Evolutionary conservation across 2,329 filamentous ascomycete species (phyloP).

Genomic region (Colletotrichum agaves): DNA sequence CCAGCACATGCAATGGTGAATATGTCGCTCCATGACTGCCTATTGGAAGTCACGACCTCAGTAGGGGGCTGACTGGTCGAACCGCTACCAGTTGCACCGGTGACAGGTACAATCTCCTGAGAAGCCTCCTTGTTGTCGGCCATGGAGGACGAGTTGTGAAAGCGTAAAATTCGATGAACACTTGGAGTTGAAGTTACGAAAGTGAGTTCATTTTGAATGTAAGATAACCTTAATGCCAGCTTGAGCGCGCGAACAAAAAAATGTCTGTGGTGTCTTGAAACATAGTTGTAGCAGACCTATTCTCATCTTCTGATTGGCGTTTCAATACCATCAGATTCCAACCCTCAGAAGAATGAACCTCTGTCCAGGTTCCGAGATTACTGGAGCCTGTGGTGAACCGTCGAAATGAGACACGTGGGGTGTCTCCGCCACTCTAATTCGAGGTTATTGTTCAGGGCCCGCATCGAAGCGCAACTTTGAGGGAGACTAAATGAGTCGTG

Average conservation of each 20-base stretch:
- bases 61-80: background rate
- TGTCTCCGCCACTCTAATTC: constrained; percentile 7
- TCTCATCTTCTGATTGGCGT: too few species aligned
- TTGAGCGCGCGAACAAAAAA: background rate
- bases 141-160: background rate
- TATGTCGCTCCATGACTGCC: constrained; percentile 41
- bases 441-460: background rate
- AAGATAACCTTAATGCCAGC: background rate
- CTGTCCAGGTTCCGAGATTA: background rate
- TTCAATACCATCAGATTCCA: too few species aligned
- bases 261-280: background rate
- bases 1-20: constrained; percentile 46
- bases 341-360: background rate
- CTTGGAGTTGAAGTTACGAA: too few species aligned
- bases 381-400: background rate
- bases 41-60: constrained; percentile 17
- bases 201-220: background rate
- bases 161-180: background rate
- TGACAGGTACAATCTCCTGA: background rate
- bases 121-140: background rate
- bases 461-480: background rate
- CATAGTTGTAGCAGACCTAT: too few species aligned
- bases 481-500: background rate
- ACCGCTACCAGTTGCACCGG: background rate
- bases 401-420: background rate